Conservation (phyloP, 2,329 filamentous ascomycete species). For the Fusarium mundagurra region DNA sequence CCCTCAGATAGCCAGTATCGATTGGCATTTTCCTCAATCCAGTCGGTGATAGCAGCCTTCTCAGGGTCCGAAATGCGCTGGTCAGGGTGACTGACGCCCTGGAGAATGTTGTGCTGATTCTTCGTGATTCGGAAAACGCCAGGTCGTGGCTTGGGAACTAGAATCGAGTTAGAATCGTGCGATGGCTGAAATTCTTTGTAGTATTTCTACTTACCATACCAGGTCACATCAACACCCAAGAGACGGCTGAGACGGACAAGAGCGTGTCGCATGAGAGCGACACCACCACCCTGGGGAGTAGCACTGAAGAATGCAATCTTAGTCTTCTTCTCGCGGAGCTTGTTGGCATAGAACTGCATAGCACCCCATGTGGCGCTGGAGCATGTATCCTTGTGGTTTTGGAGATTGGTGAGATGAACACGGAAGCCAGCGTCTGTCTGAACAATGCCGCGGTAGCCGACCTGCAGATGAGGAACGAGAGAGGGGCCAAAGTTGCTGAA, state of each 20-base stretch:
- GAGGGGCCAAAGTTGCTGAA: slow-evolving; percentile 76
- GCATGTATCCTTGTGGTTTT: slow-evolving; percentile 71
- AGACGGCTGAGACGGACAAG: slow-evolving; percentile 75
- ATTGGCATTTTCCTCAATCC: slow-evolving; percentile 78
- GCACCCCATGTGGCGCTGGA: slow-evolving; percentile 70
- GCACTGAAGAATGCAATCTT: slow-evolving; percentile 83
- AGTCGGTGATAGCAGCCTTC: slow-evolving; percentile 71
- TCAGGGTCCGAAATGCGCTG: slow-evolving; percentile 72
- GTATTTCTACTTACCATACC: slow-evolving; percentile 65
- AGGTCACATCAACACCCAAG: slow-evolving; percentile 74
- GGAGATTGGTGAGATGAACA: slow-evolving; percentile 65
- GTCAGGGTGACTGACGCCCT: slow-evolving; percentile 75
- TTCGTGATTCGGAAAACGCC: slow-evolving; percentile 86
- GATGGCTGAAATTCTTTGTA: too few species aligned
- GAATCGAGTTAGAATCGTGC: background rate
- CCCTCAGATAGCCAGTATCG: slow-evolving; percentile 77
- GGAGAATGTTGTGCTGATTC: slow-evolving; percentile 88
- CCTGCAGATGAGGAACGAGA: slow-evolving; percentile 72
- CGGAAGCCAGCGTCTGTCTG: slow-evolving; percentile 75
- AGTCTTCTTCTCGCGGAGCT: slow-evolving; percentile 70
- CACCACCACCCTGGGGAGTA: slow-evolving; percentile 84
- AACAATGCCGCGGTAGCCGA: slow-evolving; percentile 74
- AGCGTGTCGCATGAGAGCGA: slow-evolving; percentile 84
- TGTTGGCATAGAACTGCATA: slow-evolving; percentile 69
- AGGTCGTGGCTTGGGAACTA: slow-evolving; percentile 80